Conservation (phyloP, 2,329 filamentous ascomycete species). For the Paradendryphiella salina region DNA sequence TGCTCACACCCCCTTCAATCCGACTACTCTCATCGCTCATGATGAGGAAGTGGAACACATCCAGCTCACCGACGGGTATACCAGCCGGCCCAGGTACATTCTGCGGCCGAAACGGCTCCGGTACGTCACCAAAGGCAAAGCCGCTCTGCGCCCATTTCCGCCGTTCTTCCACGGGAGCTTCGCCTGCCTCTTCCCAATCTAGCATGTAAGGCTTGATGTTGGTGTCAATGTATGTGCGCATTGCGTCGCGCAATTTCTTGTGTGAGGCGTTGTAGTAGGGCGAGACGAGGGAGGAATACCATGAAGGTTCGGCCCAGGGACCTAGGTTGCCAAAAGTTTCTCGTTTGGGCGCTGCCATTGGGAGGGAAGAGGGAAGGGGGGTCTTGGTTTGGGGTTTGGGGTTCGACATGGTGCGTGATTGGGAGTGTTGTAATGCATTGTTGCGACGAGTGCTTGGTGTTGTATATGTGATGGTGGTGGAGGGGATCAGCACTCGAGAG, state of each 20-base stretch:
- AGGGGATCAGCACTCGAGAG: constrained; percentile 2
- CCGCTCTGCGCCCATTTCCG: constrained; percentile 49
- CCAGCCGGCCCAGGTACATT: constrained; percentile 45
- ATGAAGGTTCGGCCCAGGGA: constrained; percentile 54
- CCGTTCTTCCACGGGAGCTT: constrained; percentile 53
- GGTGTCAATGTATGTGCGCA: constrained; percentile 63
- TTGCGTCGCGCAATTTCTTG: constrained; percentile 58
- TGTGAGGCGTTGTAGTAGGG: constrained; percentile 69
- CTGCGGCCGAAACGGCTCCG: constrained; percentile 49
- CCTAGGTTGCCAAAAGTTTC: constrained; percentile 43
- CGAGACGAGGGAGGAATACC: constrained; percentile 54
- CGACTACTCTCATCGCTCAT: constrained; percentile 60
- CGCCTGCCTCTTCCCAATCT: constrained; percentile 63
- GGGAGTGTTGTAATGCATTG: background rate
- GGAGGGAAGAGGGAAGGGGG: constrained; percentile 15
- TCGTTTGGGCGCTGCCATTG: constrained; percentile 27
- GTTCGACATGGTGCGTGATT: constrained; percentile 13
- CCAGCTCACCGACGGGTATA: constrained; percentile 44
- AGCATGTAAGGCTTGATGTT: constrained; percentile 62
- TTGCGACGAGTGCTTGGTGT: background rate
- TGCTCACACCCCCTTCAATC: constrained; percentile 61
- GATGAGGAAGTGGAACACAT: constrained; percentile 53
- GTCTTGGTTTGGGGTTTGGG: constrained; percentile 17
- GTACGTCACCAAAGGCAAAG: constrained; percentile 51
- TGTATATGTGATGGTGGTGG: background rate